phyloP scores from a whole-genome alignment of 1,284 basidiomycete genomes.

The Boletus semigastroideus region DNA sequence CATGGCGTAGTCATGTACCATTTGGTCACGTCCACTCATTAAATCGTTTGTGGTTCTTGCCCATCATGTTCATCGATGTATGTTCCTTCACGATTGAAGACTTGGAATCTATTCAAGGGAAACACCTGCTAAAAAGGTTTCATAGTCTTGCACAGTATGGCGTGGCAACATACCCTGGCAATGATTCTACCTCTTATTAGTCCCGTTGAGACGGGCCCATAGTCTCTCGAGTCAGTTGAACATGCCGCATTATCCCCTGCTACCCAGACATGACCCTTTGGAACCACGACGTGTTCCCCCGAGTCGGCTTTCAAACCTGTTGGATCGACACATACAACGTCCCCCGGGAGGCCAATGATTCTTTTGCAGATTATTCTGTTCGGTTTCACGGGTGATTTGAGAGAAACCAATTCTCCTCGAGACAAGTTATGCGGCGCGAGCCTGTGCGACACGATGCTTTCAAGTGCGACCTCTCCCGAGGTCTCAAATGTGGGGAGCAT shows the following conservation, averaged over 20 bases:
- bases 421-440: conserved; percentile 52
- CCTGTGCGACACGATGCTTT: conserved; percentile 57
- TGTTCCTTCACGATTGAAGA: conserved; percentile 50
- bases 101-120: conserved; percentile 46
- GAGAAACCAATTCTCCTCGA: conserved; percentile 83
- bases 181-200: conserved; percentile 77
- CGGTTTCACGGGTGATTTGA: conserved; percentile 75
- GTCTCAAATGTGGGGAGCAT: conserved; percentile 83
- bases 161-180: conserved; percentile 59
- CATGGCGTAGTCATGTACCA: conserved; percentile 1
- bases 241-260: conserved; percentile 85
- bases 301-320: conserved; percentile 60
- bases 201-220: conserved; percentile 89
- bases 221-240: conserved; percentile 86
- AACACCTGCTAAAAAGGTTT: conserved; percentile 44
- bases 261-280: conserved; percentile 89
- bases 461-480: conserved; percentile 60
- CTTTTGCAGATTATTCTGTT: conserved; percentile 83
- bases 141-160: neutral
- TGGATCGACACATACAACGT: conserved; percentile 86
- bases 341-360: conserved; percentile 87
- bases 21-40: conserved; percentile 3
- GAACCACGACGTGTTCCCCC: conserved; percentile 71
- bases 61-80: conserved; percentile 40
- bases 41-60: conserved; percentile 4